phyloP scores from a whole-genome alignment of 129 eudicot genomes.

The sunflower (Helianthus annuus) region DNA sequence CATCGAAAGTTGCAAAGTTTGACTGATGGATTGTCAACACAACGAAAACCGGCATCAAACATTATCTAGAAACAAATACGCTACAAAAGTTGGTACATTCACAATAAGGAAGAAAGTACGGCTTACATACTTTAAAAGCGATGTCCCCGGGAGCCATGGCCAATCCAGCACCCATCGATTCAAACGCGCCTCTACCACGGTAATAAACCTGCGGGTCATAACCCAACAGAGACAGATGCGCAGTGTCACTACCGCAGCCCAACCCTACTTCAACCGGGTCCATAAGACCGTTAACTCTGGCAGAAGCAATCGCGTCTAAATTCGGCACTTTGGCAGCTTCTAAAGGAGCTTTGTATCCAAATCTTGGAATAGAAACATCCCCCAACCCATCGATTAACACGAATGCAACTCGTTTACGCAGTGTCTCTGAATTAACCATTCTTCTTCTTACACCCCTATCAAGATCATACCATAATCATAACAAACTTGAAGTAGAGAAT shows the following conservation, averaged over 20 bases:
- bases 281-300: constrained; percentile 94
- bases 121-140: constrained; percentile 73
- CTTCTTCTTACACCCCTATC: constrained; percentile 25
- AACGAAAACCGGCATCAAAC: no score
- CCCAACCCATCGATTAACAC: constrained; percentile 91
- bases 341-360: constrained; percentile 77
- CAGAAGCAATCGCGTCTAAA: constrained; percentile 84
- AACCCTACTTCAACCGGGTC: constrained; percentile 96
- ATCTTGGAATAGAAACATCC: constrained; percentile 85
- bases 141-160: constrained; percentile 98
- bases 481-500: background rate
- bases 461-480: constrained; percentile 15
- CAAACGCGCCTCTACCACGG: constrained; percentile 95
- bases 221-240: constrained; percentile 85
- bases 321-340: constrained; percentile 76
- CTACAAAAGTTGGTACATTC: no score
- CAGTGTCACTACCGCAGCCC: constrained; percentile 93
- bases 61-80: no score
- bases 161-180: constrained; percentile 98
- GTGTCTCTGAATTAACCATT: constrained; percentile 49
- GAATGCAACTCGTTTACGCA: constrained; percentile 78
- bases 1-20: no score
- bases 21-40: no score
- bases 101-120: constrained; percentile 2
- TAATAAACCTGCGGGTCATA: constrained; percentile 92